Evolutionary conservation across 805 yeast genomes (phyloP).

Genomic region (Schwanniomyces pseudopolymorphus): DNA sequence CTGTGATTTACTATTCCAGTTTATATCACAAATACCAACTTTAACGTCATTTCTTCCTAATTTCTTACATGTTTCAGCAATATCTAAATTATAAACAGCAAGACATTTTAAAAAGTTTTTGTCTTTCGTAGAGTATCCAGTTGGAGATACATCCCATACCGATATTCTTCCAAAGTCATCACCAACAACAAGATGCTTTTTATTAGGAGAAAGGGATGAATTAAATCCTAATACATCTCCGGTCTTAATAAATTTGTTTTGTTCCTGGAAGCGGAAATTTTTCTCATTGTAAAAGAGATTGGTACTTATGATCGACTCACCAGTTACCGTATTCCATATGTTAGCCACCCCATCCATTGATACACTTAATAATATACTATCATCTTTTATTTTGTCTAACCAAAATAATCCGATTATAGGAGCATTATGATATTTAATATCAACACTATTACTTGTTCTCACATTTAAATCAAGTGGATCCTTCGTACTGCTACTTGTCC

Average conservation of each 20-base stretch:
- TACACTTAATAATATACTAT: constrained; percentile 41
- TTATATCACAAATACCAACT: constrained; percentile 37
- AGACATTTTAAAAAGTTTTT: constrained; percentile 21
- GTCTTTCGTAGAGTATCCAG: constrained; percentile 1
- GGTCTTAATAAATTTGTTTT: constrained; percentile 2
- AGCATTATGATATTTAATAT: constrained; percentile 45
- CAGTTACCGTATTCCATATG: constrained; percentile 61
- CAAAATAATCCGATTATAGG: constrained; percentile 58
- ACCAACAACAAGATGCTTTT: constrained; percentile 56
- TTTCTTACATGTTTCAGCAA: constrained; percentile 6
- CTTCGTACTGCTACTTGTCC: constrained; percentile 66
- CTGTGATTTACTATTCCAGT: constrained; percentile 32
- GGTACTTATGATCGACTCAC: constrained; percentile 34
- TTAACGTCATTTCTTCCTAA: constrained; percentile 3
- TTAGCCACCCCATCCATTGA: constrained; percentile 72
- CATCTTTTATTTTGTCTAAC: constrained; percentile 39
- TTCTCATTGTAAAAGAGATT: constrained; percentile 26
- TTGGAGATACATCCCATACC: constrained; percentile 43
- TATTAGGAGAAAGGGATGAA: constrained; percentile 52
- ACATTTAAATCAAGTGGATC: constrained; percentile 40
- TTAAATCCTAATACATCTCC: constrained; percentile 58
- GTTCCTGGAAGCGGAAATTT: constrained; percentile 18
- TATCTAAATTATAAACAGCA: constrained; percentile 19
- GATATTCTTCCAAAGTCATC: constrained; percentile 61
- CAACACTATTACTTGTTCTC: constrained; percentile 8